Evolutionary conservation across 73 alveolate species (phyloP), one percentile per base, ranked within the genome.

Genomic region (Chromera velia): DNA sequence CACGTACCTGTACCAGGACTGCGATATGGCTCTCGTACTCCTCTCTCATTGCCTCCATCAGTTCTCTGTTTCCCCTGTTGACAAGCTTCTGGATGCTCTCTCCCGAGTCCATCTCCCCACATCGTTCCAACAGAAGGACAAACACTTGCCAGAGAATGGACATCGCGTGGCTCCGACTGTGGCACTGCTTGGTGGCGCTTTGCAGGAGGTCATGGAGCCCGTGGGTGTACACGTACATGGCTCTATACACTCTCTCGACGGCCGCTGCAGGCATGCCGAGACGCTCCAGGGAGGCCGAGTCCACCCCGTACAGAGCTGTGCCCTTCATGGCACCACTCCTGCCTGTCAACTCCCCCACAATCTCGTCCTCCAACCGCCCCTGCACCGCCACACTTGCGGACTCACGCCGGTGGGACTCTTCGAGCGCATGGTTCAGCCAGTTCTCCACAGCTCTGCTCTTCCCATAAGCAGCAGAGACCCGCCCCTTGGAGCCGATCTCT

Each of bases 161-260:
- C 22, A 40, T 4, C 55, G 55, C 55, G 22, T 40, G 55, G 4
- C 22, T 4, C 55, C 55, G 55, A 13, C 22, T 7, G 55, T 4
- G 22, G 13, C 55, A 40, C 32, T 75, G 62, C 45, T 31, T 19
- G 1, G 81, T 48, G 33, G 65, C 34, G 4, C n/a, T 28, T n/a
- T 33, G 49, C 28, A 87, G 70, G 48, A 82, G 70, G 55, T 81
- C 93, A 65, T 76, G 84, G 68, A 87, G 84, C 17, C 93, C 93
- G 7, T 82, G 45, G 28, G 80, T 72, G 78, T 75, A 87, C 68
- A 87, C 90, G 74, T 82, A 87, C 28, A 87, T 80, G 22, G 81
- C 46, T 33, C 90, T 19, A 66, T 87, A 87, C 4, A 87, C 76
- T 73, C 93, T 45, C 68, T 75, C 85, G 28, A 87, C 87, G 76